Evolutionary conservation across 345 rosid species (phyloP).

Genomic region (Populus davidiana): DNA sequence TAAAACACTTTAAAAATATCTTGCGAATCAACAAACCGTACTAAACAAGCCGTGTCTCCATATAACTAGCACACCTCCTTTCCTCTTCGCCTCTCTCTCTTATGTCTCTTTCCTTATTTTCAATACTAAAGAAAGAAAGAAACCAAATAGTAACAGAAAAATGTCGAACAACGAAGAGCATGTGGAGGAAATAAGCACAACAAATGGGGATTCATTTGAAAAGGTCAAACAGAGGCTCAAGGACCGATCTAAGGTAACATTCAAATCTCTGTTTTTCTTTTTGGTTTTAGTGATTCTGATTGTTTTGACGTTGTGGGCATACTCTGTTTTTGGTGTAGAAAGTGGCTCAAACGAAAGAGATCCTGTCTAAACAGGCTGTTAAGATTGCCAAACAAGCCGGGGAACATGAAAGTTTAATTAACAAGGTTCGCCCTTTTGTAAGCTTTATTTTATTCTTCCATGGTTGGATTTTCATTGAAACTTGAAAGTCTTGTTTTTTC

Average conservation of each 20-base stretch:
- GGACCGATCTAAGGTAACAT: slow-evolving; percentile 65
- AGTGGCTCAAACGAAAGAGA: slow-evolving; percentile 74
- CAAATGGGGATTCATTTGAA: slow-evolving; percentile 38
- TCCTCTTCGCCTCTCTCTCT: background rate
- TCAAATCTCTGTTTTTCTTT: slow-evolving; percentile 2
- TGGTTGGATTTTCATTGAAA: background rate
- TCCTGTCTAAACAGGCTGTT: slow-evolving; percentile 79
- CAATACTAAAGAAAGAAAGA: background rate
- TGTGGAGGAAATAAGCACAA: slow-evolving; percentile 34
- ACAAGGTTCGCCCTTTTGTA: slow-evolving; percentile 45
- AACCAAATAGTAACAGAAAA: background rate
- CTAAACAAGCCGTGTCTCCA: no score
- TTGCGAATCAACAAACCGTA: no score
- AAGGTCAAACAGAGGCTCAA: slow-evolving; percentile 44
- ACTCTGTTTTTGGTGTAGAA: slow-evolving; percentile 36
- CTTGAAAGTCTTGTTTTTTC: background rate
- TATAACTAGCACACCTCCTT: background rate
- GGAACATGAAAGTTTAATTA: slow-evolving; percentile 82
- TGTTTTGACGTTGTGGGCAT: slow-evolving; percentile 18
- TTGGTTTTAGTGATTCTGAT: background rate
- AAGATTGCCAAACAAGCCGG: slow-evolving; percentile 95
- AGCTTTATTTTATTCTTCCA: background rate
- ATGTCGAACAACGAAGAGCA: slow-evolving; percentile 51
- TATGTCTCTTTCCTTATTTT: background rate
- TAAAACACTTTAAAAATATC: no score